phyloP scores from a whole-genome alignment of 345 rosid genomes.

The Aquilaria yunnanensis region DNA sequence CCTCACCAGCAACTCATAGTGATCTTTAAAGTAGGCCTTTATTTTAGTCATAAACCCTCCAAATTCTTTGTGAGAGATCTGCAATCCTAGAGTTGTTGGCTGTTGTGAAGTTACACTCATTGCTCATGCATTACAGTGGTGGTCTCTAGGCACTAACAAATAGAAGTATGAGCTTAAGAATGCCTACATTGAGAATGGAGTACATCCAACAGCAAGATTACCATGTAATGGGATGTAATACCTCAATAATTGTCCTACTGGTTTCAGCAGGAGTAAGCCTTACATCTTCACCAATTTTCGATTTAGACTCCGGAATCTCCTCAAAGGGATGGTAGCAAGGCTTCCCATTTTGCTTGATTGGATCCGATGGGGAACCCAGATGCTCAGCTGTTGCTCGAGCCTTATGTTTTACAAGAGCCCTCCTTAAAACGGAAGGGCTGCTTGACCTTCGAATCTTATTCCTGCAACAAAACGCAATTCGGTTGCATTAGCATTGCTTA shows the following conservation, averaged over 20 bases:
- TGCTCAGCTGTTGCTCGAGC: constrained; percentile 58
- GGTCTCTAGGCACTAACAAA: too few relatives aligned
- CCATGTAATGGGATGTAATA: constrained; percentile 35
- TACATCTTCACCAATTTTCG: constrained; percentile 34
- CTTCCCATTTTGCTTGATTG: constrained; percentile 44
- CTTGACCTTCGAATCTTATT: constrained; percentile 34
- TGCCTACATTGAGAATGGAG: neutral
- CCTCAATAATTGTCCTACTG: constrained; percentile 83
- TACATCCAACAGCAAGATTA: constrained; percentile 1
- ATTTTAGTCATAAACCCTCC: too few relatives aligned
- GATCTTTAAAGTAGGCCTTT: too few relatives aligned
- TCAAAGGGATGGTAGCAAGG: constrained; percentile 74
- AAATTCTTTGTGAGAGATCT: too few relatives aligned
- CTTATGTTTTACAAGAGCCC: constrained; percentile 37
- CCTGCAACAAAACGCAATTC: constrained; percentile 26
- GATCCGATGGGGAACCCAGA: constrained; percentile 54
- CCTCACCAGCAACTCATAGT: too few relatives aligned
- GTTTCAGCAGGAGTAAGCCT: constrained; percentile 71
- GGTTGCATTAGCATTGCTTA: neutral
- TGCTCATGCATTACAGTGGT: too few relatives aligned
- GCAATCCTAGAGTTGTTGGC: too few relatives aligned
- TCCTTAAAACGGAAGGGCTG: constrained; percentile 24
- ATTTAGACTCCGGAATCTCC: constrained; percentile 50
- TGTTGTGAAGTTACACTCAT: too few relatives aligned
- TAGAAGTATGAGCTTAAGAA: constrained; percentile 9